Base-by-base conservation (phyloP, 2,329 filamentous ascomycete species). In the Stenocarpella maydis region DNA sequence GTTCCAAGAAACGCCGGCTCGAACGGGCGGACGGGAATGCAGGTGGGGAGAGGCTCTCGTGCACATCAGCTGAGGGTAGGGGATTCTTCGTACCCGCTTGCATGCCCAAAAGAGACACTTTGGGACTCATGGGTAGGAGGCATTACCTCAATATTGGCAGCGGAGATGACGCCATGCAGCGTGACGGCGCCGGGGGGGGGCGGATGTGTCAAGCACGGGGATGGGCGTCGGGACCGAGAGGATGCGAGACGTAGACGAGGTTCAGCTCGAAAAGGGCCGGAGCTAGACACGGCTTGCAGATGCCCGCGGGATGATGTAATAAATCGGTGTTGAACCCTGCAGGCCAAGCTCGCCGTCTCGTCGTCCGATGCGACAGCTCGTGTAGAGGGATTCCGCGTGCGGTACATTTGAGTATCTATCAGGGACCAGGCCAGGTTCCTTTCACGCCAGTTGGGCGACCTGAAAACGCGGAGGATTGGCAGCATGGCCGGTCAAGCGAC, bases 61-160 rank as follows among this genome's bases (percentile, higher is more conserved):
- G 55, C 21, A 47, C 12, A n/a, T 5, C 9, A 34, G 26, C 58
- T 26, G 58, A 61, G 19, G 14, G 34, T 24, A 21, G 19, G 28
- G 41, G 9, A 17, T 47, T 47, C 17, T 45, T 34, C 58, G 58
- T 63, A 49, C 28, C 37, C 58, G 58, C 28, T 26, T 49, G 43
- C 28, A 63, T 63, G 58, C 43, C 58, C n/a, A 19, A 47, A 37
- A 49, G 4, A 19, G 43, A 63, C n/a, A 24, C 24, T 37, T 58
- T 19, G 43, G 43, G 28, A 49, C 28, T 9, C 43, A 26, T 49
- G n/a, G 58, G 58, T 41, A 28, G 24, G 58, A 37, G 28, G 58
- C 41, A 67, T 52, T 41, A 67, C 43, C 52, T 58, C 52, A 54
- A 39, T 67, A 58, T 54, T 26, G 65, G 52, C 65, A 58, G 31